Percentiles rank a stretch among this genome's conserved stretches.
Conservation (phyloP, 495 filamentous ascomycete genomes). For the Thermothielavioides terrestris region DNA sequence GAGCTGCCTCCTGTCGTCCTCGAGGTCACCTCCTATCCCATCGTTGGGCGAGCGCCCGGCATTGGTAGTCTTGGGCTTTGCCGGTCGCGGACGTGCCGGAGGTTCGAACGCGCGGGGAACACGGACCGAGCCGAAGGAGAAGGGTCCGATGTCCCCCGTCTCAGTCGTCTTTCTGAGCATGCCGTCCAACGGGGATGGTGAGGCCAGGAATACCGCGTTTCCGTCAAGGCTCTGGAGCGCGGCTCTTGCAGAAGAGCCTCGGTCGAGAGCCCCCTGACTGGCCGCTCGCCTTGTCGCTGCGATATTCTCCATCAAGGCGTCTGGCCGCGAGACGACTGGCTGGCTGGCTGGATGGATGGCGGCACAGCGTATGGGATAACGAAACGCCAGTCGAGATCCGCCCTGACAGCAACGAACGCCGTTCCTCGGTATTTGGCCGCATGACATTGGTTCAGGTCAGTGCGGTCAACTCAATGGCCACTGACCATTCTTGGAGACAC, state of each 20-base stretch:
- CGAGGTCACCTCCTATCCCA: slow-evolving; percentile 2
- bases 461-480: neutral
- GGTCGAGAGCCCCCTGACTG: slow-evolving; percentile 35
- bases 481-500: neutral
- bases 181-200: slow-evolving; percentile 42
- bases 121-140: slow-evolving; percentile 46
- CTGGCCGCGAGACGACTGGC: neutral
- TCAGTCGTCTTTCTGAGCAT: slow-evolving; percentile 67
- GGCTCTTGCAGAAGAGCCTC: slow-evolving; percentile 18
- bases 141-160: slow-evolving; percentile 56
- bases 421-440: too few species aligned
- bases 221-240: slow-evolving; percentile 29
- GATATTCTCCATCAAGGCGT: slow-evolving; percentile 28
- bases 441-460: too few species aligned
- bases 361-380: too few species aligned
- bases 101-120: slow-evolving; percentile 24
- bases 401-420: too few species aligned
- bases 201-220: slow-evolving; percentile 29
- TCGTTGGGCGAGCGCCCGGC: neutral
- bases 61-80: slow-evolving; percentile 1
- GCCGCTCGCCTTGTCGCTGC: slow-evolving; percentile 30
- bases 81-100: slow-evolving; percentile 7
- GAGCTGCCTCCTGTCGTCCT: slow-evolving; percentile 26
- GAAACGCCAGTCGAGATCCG: too few species aligned
- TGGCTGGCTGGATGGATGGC: neutral